phyloP scores from a whole-genome alignment of 2,329 filamentous ascomycete genomes.

The Ceratocystiopsis minuta region DNA sequence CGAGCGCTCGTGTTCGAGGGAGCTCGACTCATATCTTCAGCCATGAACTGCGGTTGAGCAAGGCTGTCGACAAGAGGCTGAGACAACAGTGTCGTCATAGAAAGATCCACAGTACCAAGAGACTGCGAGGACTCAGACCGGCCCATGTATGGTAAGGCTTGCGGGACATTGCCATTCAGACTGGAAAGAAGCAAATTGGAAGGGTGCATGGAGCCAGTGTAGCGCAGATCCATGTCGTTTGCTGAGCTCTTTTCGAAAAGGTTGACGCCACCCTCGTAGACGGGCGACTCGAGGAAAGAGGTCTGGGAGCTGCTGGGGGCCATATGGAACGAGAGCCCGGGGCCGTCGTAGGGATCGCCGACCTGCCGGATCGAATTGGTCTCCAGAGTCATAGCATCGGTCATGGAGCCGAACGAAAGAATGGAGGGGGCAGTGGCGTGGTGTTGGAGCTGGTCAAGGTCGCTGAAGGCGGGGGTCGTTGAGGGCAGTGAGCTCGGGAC shows the following conservation, averaged over 20 bases:
- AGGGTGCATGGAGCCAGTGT: neutral
- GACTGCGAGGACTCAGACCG: conserved; percentile 10
- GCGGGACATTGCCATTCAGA: conserved; percentile 12
- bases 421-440: too few species aligned
- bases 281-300: conserved; percentile 8
- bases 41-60: neutral
- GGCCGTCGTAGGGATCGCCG: conserved; percentile 14
- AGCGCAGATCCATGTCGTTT: neutral
- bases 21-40: conserved; percentile 22
- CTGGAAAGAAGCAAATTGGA: neutral
- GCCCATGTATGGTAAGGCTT: too few species aligned
- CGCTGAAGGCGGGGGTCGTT: too few species aligned
- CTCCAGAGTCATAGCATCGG: conserved; percentile 16
- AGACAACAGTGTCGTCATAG: neutral
- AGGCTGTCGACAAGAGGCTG: neutral
- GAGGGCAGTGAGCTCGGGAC: too few species aligned
- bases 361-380: conserved; percentile 17
- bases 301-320: conserved; percentile 17
- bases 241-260: too few species aligned
- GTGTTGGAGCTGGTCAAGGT: too few species aligned
- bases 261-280: too few species aligned
- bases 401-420: conserved; percentile 2
- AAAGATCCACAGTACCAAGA: neutral
- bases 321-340: conserved; percentile 14
- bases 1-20: conserved; percentile 29